Evolutionary conservation across 2,329 filamentous ascomycete genomes (phyloP).

Genomic region (Microcyclospora pomicola): DNA sequence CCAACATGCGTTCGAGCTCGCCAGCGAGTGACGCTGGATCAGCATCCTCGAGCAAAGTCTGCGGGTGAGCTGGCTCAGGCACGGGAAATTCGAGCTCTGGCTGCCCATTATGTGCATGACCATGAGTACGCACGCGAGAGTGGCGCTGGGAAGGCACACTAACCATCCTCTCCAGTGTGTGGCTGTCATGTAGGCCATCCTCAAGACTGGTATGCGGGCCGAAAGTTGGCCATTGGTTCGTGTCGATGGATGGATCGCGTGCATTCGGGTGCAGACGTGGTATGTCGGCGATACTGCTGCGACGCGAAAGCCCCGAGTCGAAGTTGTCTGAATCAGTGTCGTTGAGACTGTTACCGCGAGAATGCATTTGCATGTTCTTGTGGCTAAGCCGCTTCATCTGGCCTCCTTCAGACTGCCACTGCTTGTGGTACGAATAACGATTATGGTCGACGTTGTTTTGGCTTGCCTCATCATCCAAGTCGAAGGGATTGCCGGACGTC

Average conservation of each 20-base stretch:
- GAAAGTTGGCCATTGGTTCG: constrained; percentile 11
- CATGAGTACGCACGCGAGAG: background rate
- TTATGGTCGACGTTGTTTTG: constrained; percentile 18
- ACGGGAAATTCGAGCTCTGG: constrained; percentile 18
- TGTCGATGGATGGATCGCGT: constrained; percentile 3
- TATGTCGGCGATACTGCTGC: constrained; percentile 10
- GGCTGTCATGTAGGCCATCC: constrained; percentile 3
- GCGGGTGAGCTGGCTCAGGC: constrained; percentile 16
- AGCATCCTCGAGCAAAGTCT: constrained; percentile 18
- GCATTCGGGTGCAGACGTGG: background rate
- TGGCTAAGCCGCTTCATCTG: constrained; percentile 14
- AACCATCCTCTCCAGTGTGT: background rate
- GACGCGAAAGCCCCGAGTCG: background rate
- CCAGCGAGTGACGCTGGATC: constrained; percentile 14
- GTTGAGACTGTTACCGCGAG: constrained; percentile 19
- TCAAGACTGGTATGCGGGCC: constrained; percentile 5
- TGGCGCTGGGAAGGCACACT: background rate
- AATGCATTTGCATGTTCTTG: constrained; percentile 19
- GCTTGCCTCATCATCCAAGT: constrained; percentile 30
- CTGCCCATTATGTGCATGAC: constrained; percentile 1
- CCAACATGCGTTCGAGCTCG: constrained; percentile 19
- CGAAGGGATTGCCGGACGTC: constrained; percentile 35
- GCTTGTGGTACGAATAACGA: constrained; percentile 23
- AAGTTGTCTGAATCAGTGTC: background rate
- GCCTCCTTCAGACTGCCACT: constrained; percentile 22